Evolutionary conservation across 345 rosid genomes (phyloP), one percentile per base, ranked within the genome.

Genomic region (Eucalyptus globulus): DNA sequence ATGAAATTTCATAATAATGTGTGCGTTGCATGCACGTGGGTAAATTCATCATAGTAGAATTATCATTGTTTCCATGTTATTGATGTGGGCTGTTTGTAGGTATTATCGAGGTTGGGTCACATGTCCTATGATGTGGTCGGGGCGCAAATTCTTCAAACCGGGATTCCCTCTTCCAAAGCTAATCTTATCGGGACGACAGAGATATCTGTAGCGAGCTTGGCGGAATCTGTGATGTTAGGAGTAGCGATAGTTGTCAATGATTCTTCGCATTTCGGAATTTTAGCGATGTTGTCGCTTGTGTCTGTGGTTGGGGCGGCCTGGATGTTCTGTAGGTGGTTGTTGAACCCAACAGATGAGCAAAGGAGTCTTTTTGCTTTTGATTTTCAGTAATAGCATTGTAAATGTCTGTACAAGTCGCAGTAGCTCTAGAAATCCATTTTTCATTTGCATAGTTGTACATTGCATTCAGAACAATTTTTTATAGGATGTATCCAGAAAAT

Each of bases 91-190:
- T 40, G 19, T 86, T 49, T 88, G 92, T 93, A 98, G 98, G 97
- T 98, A 45, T 88, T 97, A 19, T 98, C 99, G 62, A 94, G 99
- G 91, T 92, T 98, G 89, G 99, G 99, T 51, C 97, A 98, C 91
- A 96, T 97, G 99, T 95, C 98, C 29, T 96, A 96, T 44, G 98
- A 96, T 85, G 92, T 97, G 53, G 95, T 97, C 17, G 97, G 99
- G 67, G 97, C 97, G 29, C 99, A 97, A 94, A 97, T 97, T 90
- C 99, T 97, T 89, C 99, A 98, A 92, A 96, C 99, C 0, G 99
- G 99, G 54, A 96, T 94, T 86, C 99, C 99, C 34, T 95, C 97
- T 17, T 94, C 97, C 40, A 97, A 97, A 92, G 99, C 98, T 53
- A 97, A 97, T 89, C 98, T 97, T 80, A 97, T 97, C 6, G 99